A percentile compares a stretch with the other conserved stretches of the same genome.
Conservation (phyloP, 202 grass and related monocot genomes). For the Setaria viridis region DNA sequence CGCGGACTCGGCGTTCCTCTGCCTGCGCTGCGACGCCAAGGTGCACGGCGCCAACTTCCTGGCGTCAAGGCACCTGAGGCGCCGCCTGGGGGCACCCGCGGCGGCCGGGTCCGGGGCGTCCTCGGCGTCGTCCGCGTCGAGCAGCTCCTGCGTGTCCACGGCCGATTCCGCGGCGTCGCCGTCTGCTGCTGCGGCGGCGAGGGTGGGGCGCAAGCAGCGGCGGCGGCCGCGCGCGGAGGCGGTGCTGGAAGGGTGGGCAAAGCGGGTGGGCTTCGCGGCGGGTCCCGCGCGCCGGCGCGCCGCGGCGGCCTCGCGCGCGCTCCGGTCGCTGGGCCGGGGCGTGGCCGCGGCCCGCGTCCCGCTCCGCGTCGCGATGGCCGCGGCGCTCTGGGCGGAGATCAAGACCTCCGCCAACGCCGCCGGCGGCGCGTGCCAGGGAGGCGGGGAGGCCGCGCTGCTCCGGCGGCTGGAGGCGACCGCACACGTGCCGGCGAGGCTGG, state of each 20-base stretch:
- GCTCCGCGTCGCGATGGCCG: constrained; percentile 62
- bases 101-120: not conserved
- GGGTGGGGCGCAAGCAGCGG: not conserved
- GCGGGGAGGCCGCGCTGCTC: constrained; percentile 37
- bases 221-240: constrained; percentile 35
- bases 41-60: constrained; percentile 98
- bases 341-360: constrained; percentile 34
- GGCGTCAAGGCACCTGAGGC: constrained; percentile 74
- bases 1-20: constrained; percentile 82
- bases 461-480: constrained; percentile 53
- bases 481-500: constrained; percentile 59
- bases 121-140: constrained; percentile 39
- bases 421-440: not conserved
- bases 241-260: constrained; percentile 51
- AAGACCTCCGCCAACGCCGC: no score
- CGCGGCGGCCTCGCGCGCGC: not conserved
- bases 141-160: constrained; percentile 46
- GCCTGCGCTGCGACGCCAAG: constrained; percentile 72
- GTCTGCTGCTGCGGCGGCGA: not conserved
- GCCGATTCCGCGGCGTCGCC: constrained; percentile 48
- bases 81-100: constrained; percentile 11
- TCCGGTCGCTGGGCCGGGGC: constrained; percentile 34
- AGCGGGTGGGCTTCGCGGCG: constrained; percentile 42
- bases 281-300: constrained; percentile 5
- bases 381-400: constrained; percentile 56